Base-by-base conservation (phyloP, 1,284 basidiomycete genomes). In the Cutaneotrichosporon sp. region DNA sequence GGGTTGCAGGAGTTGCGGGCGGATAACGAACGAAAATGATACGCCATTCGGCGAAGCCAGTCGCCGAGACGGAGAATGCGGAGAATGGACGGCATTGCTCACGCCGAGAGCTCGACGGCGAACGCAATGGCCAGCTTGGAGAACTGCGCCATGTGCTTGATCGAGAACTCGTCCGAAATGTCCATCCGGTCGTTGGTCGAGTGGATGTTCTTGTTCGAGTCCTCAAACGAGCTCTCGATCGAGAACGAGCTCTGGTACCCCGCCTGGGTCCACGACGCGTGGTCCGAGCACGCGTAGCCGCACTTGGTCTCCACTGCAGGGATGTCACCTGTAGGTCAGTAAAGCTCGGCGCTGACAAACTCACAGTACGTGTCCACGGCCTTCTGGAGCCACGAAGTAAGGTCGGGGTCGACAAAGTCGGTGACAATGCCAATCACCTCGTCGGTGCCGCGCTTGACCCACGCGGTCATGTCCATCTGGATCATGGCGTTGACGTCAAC, bases 271-370 rank as follows among this genome's bases (percentile, higher is more conserved):
- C 91, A 95, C 46, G 89, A 91, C 63, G 91, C 74, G 62, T 80
- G 78, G 60, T 98, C 95, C 65, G 89, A 92, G 82, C 93, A 97
- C 20, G 92, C 94, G 76, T 98, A 98, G 33, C 94, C 92, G 78
- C 94, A 95, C 82, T 90, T 73, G 54, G 83, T 83, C 56, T 80
- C 70, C 18, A 80, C 80, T 34, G 75, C 69, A 16, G 75, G 78
- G 50, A 74, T 80, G 60, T 58, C 77, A 67, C 79, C 75, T 79
- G 50, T 9, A n/a, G 3, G 46, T 59, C 18, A 59, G 53, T n/a
- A 29, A 6, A 16, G n/a, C 7, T 42, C 38, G 13, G 9, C 14
- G 8, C 6, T 31, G 58, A 9, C 52, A 33, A n/a, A 72, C 73
- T 71, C 54, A 73, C 79, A 84, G 77, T 98, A 98, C 59, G 83